These are phyloP conservation scores for Calendula officinalis DNA, from an alignment of 129 eudicot genomes.

Conservation along the genomic window DNA sequence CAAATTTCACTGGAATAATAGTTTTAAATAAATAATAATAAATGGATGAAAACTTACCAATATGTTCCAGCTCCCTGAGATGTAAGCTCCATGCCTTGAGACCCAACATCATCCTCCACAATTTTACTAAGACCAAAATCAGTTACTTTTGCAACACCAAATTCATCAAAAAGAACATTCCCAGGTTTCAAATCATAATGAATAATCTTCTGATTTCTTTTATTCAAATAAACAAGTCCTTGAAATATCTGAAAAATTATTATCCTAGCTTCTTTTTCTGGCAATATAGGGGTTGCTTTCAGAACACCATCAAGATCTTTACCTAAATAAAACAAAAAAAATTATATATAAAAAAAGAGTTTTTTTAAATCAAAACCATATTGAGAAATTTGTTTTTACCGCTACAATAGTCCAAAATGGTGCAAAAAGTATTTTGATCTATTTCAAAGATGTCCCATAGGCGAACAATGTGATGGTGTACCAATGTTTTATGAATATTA, in stretches of 20 bases:
- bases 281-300: constrained; percentile 74
- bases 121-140: constrained; percentile 99
- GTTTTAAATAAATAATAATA: background rate
- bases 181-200: constrained; percentile 99
- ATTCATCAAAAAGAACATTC: constrained; percentile 91
- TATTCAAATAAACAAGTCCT: constrained; percentile 94
- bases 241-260: constrained; percentile 89
- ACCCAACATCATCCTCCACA: constrained; percentile 98
- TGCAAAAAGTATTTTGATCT: constrained; percentile 96
- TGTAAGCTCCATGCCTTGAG: constrained; percentile 99
- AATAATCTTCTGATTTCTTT: constrained; percentile 85
- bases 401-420: constrained; percentile 89
- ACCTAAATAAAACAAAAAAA: constrained; percentile 41
- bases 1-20: background rate
- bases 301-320: constrained; percentile 98
- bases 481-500: constrained; percentile 89
- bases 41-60: constrained; percentile 54
- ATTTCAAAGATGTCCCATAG: constrained; percentile 98
- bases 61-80: constrained; percentile 99
- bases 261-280: constrained; percentile 94
- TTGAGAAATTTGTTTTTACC: constrained; percentile 41
- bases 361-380: background rate
- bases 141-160: constrained; percentile 93
- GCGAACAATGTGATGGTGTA: constrained; percentile 88
- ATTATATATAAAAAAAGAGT: background rate